Conservation (phyloP, 805 yeast genomes). For the Teunomyces funiuensis region DNA sequence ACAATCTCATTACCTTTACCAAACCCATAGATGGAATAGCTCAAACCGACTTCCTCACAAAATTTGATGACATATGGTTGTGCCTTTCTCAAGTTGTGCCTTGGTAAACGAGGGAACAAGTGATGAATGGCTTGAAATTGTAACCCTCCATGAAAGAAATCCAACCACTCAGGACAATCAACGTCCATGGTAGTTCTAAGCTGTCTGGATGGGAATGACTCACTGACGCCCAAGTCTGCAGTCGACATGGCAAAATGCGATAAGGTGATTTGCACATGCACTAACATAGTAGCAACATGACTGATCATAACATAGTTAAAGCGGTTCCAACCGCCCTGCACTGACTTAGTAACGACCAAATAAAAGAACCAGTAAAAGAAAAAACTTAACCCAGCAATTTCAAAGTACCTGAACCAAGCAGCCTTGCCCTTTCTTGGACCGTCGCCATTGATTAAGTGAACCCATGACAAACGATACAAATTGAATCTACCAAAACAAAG, state of each 20-base stretch:
- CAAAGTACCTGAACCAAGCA: conserved; percentile 83
- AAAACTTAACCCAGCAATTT: conserved; percentile 63
- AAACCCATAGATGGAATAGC: conserved; percentile 83
- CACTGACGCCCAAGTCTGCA: conserved; percentile 77
- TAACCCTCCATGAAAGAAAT: conserved; percentile 86
- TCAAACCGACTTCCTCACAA: conserved; percentile 73
- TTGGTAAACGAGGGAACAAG: conserved; percentile 82
- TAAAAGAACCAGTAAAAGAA: conserved; percentile 86
- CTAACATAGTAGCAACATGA: conserved; percentile 81
- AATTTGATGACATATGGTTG: conserved; percentile 73
- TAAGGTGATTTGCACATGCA: conserved; percentile 89
- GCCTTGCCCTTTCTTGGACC: conserved; percentile 84
- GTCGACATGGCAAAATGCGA: conserved; percentile 95
- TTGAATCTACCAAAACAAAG: conserved; percentile 84
- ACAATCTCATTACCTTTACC: conserved; percentile 74
- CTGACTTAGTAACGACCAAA: conserved; percentile 48
- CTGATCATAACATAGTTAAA: conserved; percentile 66
- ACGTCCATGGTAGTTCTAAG: conserved; percentile 93
- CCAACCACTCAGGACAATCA: conserved; percentile 90
- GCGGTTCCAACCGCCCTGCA: conserved; percentile 55
- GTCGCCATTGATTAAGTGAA: conserved; percentile 65
- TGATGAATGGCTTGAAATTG: conserved; percentile 93
- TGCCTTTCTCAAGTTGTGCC: conserved; percentile 78
- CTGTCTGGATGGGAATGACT: conserved; percentile 77
- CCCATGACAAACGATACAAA: conserved; percentile 79